Evolutionary conservation across 805 yeast species (phyloP).

Genomic region (Hanseniaspora opuntiae): DNA sequence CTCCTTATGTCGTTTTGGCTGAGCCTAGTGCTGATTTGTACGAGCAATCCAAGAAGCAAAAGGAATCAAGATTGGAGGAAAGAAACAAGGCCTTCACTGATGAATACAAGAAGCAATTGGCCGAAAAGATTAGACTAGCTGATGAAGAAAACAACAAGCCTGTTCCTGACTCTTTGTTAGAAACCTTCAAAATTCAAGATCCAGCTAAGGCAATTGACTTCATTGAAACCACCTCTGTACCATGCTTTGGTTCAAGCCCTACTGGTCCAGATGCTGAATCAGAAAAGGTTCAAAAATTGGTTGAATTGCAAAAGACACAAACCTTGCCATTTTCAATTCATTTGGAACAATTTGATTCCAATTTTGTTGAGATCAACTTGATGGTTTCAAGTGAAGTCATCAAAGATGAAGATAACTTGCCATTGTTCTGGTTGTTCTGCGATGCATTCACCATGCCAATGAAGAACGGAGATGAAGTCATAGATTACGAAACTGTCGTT

Average conservation of each 20-base stretch:
- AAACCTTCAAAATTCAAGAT: constrained; percentile 56
- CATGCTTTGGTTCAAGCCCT: constrained; percentile 33
- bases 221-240: constrained; percentile 50
- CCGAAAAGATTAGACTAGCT: constrained; percentile 44
- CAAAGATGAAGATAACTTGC: constrained; percentile 37
- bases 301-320: constrained; percentile 24
- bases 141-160: constrained; percentile 55
- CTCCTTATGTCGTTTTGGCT: constrained; percentile 54
- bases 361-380: constrained; percentile 58
- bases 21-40: constrained; percentile 53
- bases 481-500: constrained; percentile 63
- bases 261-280: constrained; percentile 24
- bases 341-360: constrained; percentile 65
- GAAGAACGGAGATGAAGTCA: constrained; percentile 43
- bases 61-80: constrained; percentile 34
- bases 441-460: constrained; percentile 66
- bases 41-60: constrained; percentile 29
- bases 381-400: constrained; percentile 43
- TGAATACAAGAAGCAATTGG: constrained; percentile 43
- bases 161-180: constrained; percentile 56
- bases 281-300: constrained; percentile 18
- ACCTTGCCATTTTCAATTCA: constrained; percentile 59
- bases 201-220: constrained; percentile 56
- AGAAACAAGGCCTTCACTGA: constrained; percentile 44
- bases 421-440: constrained; percentile 50